Evolutionary conservation across 306 rosid genomes (phyloP).

Genomic region (Vicia villosa): DNA sequence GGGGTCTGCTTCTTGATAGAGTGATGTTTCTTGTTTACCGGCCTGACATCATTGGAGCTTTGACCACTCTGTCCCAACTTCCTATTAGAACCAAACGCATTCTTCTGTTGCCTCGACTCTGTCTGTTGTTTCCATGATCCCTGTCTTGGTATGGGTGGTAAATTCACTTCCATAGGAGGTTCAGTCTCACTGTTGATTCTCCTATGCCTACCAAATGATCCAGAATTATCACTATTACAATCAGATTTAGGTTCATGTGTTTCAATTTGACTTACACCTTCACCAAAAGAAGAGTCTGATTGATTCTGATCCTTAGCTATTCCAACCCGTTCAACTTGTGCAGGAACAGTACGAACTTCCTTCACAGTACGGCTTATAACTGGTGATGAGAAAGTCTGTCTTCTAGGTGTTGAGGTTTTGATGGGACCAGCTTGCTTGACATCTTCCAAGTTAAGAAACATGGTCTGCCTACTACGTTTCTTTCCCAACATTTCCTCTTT

Average conservation of each 20-base stretch:
- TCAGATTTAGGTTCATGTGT: constrained; percentile 67
- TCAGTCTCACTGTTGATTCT: constrained; percentile 68
- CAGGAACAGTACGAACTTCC: constrained; percentile 65
- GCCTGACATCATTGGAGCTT: constrained; percentile 63
- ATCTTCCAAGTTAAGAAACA: constrained; percentile 96
- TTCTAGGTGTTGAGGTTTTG: constrained; percentile 89
- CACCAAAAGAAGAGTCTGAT: constrained; percentile 53
- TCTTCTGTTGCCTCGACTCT: constrained; percentile 74
- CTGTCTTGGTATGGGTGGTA: constrained; percentile 81
- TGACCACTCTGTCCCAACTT: constrained; percentile 61
- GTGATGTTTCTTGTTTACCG: constrained; percentile 70
- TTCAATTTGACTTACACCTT: constrained; percentile 60
- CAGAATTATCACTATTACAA: constrained; percentile 66
- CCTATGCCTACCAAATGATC: constrained; percentile 57
- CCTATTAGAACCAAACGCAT: constrained; percentile 56
- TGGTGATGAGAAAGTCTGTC: constrained; percentile 69
- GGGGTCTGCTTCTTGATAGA: constrained; percentile 77
- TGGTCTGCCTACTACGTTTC: constrained; percentile 91
- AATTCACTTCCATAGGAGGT: constrained; percentile 56
- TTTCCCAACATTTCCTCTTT: constrained; percentile 91
- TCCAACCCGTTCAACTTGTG: constrained; percentile 63
- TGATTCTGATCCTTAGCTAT: constrained; percentile 70
- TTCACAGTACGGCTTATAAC: constrained; percentile 66
- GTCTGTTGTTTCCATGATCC: constrained; percentile 83
- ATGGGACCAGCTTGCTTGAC: constrained; percentile 93